Base-by-base conservation (phyloP, 2,329 filamentous ascomycete species). In the Penicillium sp. region DNA sequence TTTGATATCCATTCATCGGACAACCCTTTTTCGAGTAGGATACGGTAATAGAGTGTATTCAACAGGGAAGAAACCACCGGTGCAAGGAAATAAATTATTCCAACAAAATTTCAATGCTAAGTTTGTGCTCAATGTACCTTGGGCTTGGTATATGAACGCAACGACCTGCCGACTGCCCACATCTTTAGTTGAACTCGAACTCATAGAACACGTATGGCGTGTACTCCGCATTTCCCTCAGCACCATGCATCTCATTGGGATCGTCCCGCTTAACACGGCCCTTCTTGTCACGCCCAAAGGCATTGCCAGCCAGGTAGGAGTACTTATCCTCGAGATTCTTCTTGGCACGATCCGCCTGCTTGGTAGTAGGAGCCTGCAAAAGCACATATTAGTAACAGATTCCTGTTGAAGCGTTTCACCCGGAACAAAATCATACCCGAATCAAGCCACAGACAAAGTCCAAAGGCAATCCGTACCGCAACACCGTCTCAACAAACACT, bases 181-280 rank as follows among this genome's bases (percentile, higher is more conserved):
- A n/a, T 41, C 33, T 65, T 73, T 73, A 83, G 64, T 76, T 74
- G 61, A 97, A 85, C 69, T 94, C 89, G 70, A 97, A 89, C 70
- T 96, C 90, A 75, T 97, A 99, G 79, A 92, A 96, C 69, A 97
- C 94, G 74, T 95, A 99, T 38, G 94, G 88, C 54, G 90, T 94
- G 77, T 97, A 99, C 71, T 96, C 91, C 62, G 83, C 80, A 49
- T 86, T 86, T 16, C 84, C 85, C 39, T 83, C 82, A 31, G 78
- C 73, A 4, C 86, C 87, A 38, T 90, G 89, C 82, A 96, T 89
- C 63, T 97, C 93, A 34, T 85, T 87, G 39, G 88, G 85, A 66
- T 97, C 93, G 68, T 99, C 94, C 74, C 95, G 95, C 68, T 88
- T 88, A 62, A 94, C 86, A 60, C 89, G 86, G 24, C 94, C 94